Percentiles rank a stretch among this genome's conserved stretches.
Evolutionary conservation across 371 early-diverging fungal genomes (phyloP).

Genomic region (Mortierella sp.): DNA sequence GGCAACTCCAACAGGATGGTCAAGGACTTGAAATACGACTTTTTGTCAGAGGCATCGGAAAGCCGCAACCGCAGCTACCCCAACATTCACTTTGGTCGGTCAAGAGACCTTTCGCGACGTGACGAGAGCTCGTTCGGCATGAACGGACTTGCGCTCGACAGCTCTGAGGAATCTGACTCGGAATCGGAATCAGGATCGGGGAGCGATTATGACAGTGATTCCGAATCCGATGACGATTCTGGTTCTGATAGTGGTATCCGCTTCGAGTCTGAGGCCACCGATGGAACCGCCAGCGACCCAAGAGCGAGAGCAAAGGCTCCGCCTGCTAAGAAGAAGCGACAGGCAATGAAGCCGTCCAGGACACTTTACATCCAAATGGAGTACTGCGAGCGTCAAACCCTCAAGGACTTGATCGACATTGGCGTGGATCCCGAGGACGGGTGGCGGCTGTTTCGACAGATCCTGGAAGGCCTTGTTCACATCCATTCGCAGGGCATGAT

Average conservation of each 20-base stretch:
- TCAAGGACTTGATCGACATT: conserved; percentile 89
- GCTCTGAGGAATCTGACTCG: conserved; percentile 56
- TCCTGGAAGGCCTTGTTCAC: conserved; percentile 91
- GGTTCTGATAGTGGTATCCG: conserved; percentile 57
- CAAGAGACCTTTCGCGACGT: conserved; percentile 35
- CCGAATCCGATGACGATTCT: conserved; percentile 62
- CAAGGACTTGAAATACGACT: conserved; percentile 68
- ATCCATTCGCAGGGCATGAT: conserved; percentile 93
- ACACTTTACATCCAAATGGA: conserved; percentile 98
- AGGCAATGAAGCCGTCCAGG: conserved; percentile 58
- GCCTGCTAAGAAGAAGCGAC: conserved; percentile 33
- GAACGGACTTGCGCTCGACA: conserved; percentile 64
- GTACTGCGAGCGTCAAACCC: conserved; percentile 95
- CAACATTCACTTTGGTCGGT: conserved; percentile 60
- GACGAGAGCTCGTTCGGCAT: conserved; percentile 55
- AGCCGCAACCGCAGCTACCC: conserved; percentile 69
- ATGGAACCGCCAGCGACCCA: conserved; percentile 41
- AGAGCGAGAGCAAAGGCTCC: conserved; percentile 33
- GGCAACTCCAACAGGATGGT: conserved; percentile 45
- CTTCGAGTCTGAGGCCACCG: conserved; percentile 35
- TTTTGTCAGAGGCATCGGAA: conserved; percentile 62
- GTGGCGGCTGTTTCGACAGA: conserved; percentile 81
- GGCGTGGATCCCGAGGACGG: conserved; percentile 67
- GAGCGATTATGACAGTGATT: conserved; percentile 64
- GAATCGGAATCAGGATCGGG: conserved; percentile 54